A percentile compares a stretch with the other conserved stretches of the same genome.
Evolutionary conservation across 495 filamentous ascomycete species (phyloP).

Genomic region (Tuber magnatum): DNA sequence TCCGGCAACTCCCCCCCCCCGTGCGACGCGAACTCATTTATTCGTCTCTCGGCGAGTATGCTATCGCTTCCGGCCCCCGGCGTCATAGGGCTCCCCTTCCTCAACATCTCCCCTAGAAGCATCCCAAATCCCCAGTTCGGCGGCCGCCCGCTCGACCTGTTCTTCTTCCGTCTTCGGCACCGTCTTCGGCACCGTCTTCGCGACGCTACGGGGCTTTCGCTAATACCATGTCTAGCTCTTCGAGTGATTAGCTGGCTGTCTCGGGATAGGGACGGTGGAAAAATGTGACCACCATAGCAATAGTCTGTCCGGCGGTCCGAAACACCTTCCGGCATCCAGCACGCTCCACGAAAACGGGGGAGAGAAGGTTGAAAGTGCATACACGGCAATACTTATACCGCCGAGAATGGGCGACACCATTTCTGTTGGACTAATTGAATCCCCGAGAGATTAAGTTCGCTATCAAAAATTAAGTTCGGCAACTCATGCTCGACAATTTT

Average conservation of each 20-base stretch:
- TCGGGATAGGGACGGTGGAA: conserved; percentile 44
- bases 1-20: not conserved
- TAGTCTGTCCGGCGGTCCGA: conserved; percentile 56
- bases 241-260: conserved; percentile 39
- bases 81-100: not conserved
- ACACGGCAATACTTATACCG: conserved; percentile 68
- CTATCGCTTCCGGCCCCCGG: not conserved
- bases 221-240: conserved; percentile 43
- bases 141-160: not conserved
- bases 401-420: conserved; percentile 60
- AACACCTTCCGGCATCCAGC: conserved; percentile 63
- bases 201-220: conserved; percentile 4
- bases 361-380: conserved; percentile 61
- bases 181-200: conserved; percentile 3
- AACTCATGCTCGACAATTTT: conserved; percentile 52
- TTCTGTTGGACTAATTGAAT: conserved; percentile 51
- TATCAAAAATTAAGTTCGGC: conserved; percentile 67
- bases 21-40: not conserved
- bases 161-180: not conserved
- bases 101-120: not conserved
- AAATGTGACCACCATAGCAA: conserved; percentile 66
- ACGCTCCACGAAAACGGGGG: conserved; percentile 68
- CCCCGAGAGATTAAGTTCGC: no score
- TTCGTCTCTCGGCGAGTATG: not conserved
- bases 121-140: no score